phyloP scores from a whole-genome alignment of 495 filamentous ascomycete species.

The Lindgomyces ingoldianus region DNA sequence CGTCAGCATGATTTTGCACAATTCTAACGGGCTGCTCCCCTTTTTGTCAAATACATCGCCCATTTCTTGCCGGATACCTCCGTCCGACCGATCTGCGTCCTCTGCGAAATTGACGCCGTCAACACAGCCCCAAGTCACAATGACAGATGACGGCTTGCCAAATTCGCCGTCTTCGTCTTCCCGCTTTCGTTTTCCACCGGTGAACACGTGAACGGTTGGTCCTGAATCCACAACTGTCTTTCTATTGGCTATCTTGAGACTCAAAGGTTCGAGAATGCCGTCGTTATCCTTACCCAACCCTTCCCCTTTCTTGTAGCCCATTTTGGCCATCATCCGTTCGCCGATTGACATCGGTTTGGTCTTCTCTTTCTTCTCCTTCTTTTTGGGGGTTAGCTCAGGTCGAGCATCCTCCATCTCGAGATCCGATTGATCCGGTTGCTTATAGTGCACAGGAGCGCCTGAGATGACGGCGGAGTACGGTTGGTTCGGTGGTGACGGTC shows the following conservation, averaged over 20 bases:
- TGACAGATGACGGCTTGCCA: constrained; percentile 74
- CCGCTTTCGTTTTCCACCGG: constrained; percentile 39
- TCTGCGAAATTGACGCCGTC: constrained; percentile 72
- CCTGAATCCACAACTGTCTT: not conserved
- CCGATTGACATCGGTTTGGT: constrained; percentile 48
- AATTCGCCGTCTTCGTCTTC: constrained; percentile 59
- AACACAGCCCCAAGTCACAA: constrained; percentile 78
- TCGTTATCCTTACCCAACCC: not conserved
- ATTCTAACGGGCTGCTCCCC: constrained; percentile 28
- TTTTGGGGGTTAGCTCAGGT: not conserved
- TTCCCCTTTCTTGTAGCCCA: constrained; percentile 61
- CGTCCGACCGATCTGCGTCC: constrained; percentile 64
- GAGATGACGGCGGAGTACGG: not conserved
- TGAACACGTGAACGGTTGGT: constrained; percentile 2
- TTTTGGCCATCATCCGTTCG: constrained; percentile 81
- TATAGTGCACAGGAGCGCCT: not conserved
- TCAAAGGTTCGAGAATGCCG: not conserved
- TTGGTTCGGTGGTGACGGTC: not conserved
- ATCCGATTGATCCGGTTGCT: constrained; percentile 1
- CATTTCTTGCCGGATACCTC: constrained; percentile 83
- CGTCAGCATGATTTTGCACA: too few species aligned
- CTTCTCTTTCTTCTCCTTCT: constrained; percentile 12
- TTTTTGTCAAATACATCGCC: constrained; percentile 87
- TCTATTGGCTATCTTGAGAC: not conserved
- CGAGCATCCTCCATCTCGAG: not conserved